Evolutionary conservation across 1,139 yeast genomes (phyloP).

Genomic region (Scheffersomyces illinoinensis): DNA sequence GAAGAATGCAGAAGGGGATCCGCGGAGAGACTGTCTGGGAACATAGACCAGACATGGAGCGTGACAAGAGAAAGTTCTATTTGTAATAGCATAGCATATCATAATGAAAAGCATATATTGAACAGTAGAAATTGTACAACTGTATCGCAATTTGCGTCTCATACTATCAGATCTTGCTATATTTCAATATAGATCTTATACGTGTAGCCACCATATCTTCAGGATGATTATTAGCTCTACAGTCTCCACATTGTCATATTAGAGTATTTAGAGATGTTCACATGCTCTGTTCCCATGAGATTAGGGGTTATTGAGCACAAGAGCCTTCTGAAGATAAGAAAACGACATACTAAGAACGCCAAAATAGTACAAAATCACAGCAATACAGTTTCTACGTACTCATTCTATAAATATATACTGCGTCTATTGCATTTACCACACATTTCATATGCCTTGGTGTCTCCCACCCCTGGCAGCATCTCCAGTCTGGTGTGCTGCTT

Average conservation of each 20-base stretch:
- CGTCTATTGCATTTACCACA: background rate
- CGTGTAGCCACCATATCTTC: no score
- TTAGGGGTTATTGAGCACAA: background rate
- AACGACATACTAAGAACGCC: background rate
- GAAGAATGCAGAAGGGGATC: slow-evolving; percentile 88
- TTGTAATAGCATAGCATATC: slow-evolving; percentile 35
- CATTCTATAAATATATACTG: background rate
- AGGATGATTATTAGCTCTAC: background rate
- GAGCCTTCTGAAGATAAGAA: background rate
- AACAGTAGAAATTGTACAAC: background rate
- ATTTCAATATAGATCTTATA: no score
- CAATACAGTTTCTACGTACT: background rate
- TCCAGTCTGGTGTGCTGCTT: background rate
- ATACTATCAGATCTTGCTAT: no score
- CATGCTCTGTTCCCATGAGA: background rate
- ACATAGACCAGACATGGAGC: slow-evolving; percentile 93
- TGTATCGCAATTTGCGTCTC: background rate
- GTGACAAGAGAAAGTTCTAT: slow-evolving; percentile 90
- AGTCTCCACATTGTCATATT: background rate
- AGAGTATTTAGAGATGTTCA: background rate
- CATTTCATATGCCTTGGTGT: background rate
- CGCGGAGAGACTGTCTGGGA: slow-evolving; percentile 96
- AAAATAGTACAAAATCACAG: background rate
- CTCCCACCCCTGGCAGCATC: background rate
- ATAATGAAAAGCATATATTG: background rate